Base-by-base conservation (phyloP, 176 grass and related monocot genomes). In the Eremochloa ophiuroides region DNA sequence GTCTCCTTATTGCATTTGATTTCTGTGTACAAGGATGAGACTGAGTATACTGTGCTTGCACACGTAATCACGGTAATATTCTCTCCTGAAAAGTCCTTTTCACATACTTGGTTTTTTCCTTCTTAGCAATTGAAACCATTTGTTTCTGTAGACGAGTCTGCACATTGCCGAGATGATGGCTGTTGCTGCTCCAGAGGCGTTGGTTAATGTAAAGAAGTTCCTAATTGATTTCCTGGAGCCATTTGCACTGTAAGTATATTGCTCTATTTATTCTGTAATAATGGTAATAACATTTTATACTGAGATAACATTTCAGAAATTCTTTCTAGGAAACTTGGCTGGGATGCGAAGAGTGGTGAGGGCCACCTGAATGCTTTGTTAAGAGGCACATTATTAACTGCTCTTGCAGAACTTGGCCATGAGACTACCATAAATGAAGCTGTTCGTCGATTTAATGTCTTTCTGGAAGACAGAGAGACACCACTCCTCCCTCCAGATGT, bases 401-500 rank as follows among this genome's bases (percentile, higher is more conserved):
- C 83, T 76, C 90, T 94, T 7, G 84, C 86, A 7, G 66, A 93
- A 91, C 82, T 94, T 67, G 92, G 92, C 26, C 86, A 98, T 80
- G 76, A 86, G 58, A 15, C 64, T 77, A 98, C 92, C 22, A 87
- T 93, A 78, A 81, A 86, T 28, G 92, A 94, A 87, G 95, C 92
- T 41, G 74, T 85, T 6, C 78, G 65, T 60, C 86, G 95, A 62
- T 94, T 93, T 77, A 71, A 89, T 62, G 82, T 85, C 74, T 98
- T 89, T 77, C 7, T 95, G 60, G 88, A 85, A 85, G 90, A 98
- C 72, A 93, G 88, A 88, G 86, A 91, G 11, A 93, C 92, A 37
- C 25, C 75, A 29, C 88, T 98, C 9, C 88, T 98, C 62, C 90
- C 92, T 78, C 88, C 90, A 67, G 95, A 98, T 89, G 91, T 75